phyloP scores from a whole-genome alignment of 176 grass and related monocot species.

The Musa acuminata region DNA sequence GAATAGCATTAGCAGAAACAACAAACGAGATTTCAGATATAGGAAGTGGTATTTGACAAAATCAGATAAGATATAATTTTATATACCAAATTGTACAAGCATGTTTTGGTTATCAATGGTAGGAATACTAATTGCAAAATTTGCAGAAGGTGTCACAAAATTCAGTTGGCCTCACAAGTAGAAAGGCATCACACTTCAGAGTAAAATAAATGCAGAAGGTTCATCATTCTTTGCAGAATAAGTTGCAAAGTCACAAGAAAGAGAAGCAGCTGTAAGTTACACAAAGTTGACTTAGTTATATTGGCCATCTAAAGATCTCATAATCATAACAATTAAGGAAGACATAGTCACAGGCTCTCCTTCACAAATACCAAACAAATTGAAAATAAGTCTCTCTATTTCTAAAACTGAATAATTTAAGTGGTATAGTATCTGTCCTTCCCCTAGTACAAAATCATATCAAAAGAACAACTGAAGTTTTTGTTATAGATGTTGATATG shows the following conservation, averaged over 20 bases:
- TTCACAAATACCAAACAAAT: neutral
- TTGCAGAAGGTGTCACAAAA: neutral
- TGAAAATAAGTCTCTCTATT: neutral
- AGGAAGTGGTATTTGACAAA: neutral
- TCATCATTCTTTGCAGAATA: neutral
- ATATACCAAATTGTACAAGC: neutral
- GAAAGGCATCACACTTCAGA: neutral
- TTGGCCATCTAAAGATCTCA: neutral
- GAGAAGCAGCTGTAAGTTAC: neutral
- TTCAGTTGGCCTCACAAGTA: neutral
- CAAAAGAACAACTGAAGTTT: no score
- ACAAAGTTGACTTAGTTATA: neutral
- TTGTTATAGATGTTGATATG: no score
- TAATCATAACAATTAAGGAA: neutral
- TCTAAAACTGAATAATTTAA: neutral
- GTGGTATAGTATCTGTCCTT: neutral
- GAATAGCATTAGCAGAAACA: neutral
- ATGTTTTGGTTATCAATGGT: neutral
- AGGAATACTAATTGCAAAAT: neutral
- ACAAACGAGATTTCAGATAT: neutral
- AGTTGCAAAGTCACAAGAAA: neutral
- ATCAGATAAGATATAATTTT: neutral
- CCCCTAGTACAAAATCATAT: neutral
- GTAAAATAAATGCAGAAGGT: neutral
- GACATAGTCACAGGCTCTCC: neutral